These are phyloP conservation scores for Beta macrorhiza DNA, from an alignment of 179 eudicot species.

Conservation along the genomic window DNA sequence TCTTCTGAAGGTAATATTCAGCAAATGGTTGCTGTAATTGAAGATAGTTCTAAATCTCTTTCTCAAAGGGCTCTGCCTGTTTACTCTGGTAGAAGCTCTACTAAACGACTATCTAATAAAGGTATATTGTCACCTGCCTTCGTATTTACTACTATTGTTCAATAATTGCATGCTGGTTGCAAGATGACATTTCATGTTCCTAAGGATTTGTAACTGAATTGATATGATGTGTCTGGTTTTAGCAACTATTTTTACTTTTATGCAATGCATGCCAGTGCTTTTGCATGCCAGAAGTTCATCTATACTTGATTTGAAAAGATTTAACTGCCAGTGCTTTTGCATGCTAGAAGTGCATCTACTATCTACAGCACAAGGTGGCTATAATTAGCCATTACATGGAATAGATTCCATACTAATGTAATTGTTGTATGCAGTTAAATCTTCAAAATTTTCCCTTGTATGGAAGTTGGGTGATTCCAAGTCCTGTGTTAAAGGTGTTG, in stretches of 20 bases:
- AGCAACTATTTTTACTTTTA: background rate
- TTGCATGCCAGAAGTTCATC: background rate
- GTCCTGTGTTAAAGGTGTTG: constrained; percentile 49
- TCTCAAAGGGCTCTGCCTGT: constrained; percentile 29
- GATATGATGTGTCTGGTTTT: background rate
- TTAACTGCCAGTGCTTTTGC: too few relatives aligned
- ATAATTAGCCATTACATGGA: background rate
- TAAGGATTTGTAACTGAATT: background rate
- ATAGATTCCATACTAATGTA: background rate
- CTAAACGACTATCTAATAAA: constrained; percentile 44
- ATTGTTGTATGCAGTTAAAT: constrained; percentile 35
- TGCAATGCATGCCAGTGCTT: background rate
- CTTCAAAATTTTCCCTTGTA: constrained; percentile 58
- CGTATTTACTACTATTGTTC: background rate
- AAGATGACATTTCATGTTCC: constrained; percentile 5
- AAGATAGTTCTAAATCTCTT: constrained; percentile 29
- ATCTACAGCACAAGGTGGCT: background rate
- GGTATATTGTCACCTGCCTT: constrained; percentile 34
- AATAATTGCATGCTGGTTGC: background rate
- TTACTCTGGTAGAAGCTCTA: constrained; percentile 38
- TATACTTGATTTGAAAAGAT: background rate
- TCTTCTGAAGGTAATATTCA: constrained; percentile 44
- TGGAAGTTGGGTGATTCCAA: constrained; percentile 64
- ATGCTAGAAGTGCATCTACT: too few relatives aligned
- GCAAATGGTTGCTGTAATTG: constrained; percentile 31